Evolutionary conservation across 148 eudicot species (phyloP).

Genomic region (Pharnaceum exiguum): DNA sequence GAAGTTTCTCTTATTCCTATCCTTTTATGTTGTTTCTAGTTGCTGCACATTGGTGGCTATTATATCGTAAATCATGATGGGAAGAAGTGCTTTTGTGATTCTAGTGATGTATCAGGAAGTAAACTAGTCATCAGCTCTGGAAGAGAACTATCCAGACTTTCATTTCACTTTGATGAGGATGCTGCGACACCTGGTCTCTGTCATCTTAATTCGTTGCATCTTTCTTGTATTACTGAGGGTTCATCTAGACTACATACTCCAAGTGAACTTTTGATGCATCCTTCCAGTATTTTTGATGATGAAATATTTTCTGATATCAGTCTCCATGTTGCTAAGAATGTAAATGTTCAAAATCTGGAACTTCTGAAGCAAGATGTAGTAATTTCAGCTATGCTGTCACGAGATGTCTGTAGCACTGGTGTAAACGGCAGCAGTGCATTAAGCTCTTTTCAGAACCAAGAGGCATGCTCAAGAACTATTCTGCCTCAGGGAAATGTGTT

Average conservation of each 20-base stretch:
- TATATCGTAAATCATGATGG: slow-evolving; percentile 55
- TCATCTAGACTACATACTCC: slow-evolving; percentile 15
- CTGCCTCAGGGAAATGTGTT: slow-evolving; percentile 64
- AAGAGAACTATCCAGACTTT: slow-evolving; percentile 42
- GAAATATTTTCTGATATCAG: slow-evolving; percentile 44
- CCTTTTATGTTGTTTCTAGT: slow-evolving; percentile 39
- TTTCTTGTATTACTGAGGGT: slow-evolving; percentile 15
- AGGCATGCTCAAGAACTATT: slow-evolving; percentile 16
- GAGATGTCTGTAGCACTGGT: slow-evolving; percentile 18
- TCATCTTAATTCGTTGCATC: slow-evolving; percentile 14
- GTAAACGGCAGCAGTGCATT: slow-evolving; percentile 10
- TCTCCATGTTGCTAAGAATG: slow-evolving; percentile 37
- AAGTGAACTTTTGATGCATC: slow-evolving; percentile 28
- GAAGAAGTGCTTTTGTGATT: slow-evolving; percentile 44
- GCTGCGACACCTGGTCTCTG: slow-evolving; percentile 20
- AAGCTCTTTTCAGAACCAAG: slow-evolving; percentile 23
- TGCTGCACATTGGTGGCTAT: slow-evolving; percentile 48
- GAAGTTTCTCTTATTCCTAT: slow-evolving; percentile 13
- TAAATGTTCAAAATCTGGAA: slow-evolving; percentile 25
- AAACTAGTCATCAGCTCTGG: slow-evolving; percentile 38
- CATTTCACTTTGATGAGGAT: slow-evolving; percentile 43
- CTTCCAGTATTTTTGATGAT: slow-evolving; percentile 17
- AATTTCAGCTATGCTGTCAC: slow-evolving; percentile 16
- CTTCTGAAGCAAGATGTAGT: slow-evolving; percentile 27
- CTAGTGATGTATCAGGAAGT: slow-evolving; percentile 16